These are phyloP conservation scores for Melaleuca alternifolia DNA, from an alignment of 345 rosid genomes.

Conservation along the genomic window DNA sequence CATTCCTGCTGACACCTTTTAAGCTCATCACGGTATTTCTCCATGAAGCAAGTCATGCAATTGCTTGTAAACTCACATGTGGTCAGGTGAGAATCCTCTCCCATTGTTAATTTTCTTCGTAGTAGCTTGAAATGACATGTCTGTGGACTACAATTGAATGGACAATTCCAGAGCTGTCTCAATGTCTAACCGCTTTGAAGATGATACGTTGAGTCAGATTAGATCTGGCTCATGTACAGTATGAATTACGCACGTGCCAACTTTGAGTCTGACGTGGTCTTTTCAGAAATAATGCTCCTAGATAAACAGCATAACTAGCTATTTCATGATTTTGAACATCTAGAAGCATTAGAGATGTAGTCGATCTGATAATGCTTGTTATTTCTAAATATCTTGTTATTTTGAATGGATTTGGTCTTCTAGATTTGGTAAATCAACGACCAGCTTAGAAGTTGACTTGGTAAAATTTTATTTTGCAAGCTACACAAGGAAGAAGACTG, in stretches of 20 bases:
- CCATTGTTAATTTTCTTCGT: background rate
- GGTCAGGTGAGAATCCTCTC: constrained; percentile 63
- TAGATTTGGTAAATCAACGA: background rate
- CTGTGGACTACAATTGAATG: background rate
- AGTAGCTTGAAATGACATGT: background rate
- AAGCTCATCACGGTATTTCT: constrained; percentile 94
- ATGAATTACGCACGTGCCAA: background rate
- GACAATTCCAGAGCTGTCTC: background rate
- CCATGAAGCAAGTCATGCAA: constrained; percentile 97
- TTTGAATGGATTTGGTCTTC: background rate
- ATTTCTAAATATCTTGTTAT: background rate
- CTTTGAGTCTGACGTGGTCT: background rate
- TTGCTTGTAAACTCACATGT: constrained; percentile 96
- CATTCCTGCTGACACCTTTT: constrained; percentile 73
- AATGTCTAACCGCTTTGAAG: background rate
- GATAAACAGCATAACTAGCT: background rate
- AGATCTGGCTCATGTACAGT: background rate
- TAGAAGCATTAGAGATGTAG: background rate
- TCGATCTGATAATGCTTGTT: background rate
- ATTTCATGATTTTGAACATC: background rate
- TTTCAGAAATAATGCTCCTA: background rate
- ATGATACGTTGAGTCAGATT: background rate
- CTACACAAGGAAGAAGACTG: background rate
- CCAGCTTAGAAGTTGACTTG: background rate
- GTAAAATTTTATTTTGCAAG: background rate